Evolutionary conservation across 805 yeast genomes (phyloP), one percentile per base, ranked within the genome.

Genomic region (Wickerhamiella parazyma): DNA sequence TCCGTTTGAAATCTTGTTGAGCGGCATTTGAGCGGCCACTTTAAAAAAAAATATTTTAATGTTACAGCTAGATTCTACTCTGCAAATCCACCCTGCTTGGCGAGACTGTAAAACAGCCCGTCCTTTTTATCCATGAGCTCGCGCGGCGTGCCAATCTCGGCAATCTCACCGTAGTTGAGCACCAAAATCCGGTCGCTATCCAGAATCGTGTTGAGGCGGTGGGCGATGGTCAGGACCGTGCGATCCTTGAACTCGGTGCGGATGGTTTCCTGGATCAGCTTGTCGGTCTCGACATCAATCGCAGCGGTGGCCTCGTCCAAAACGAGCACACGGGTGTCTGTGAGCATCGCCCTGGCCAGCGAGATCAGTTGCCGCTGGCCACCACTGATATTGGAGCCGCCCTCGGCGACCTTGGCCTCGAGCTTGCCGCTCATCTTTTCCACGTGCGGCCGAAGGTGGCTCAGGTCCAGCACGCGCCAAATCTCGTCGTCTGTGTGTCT

Each of bases 271-370:
- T 84, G 94, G 34, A 84, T 71, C 42, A 83, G 68, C 50, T 73
- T 69, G 56, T 85, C 94, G 1, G 94, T 84, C 57, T 83, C 84
- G 16, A 80, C 82, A 59, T 85, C 95, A 24, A 84, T 91, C 11
- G 94, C 84, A 0, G 94, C 91, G 1, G 81, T 75, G n/a, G 81
- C 95, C 62, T 86, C 95, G 59, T 85, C 95, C 45, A 85, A 63
- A 46, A 86, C 83, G 46, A 85, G 66, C 45, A 85, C 77, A 57
- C 75, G 78, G 3, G 91, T 72, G 25, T 79, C 72, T 35, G 85
- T 70, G 41, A 85, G 78, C 56, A 86, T 66, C 0, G 94, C 91
- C 52, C 95, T 71, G 2, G 93, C 87, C 49, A 85, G 70, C 10
- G 94, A 84, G 58, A 85, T 65, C 46, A 87, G 66, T 62, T 86